Conservation (phyloP, 495 filamentous ascomycete species). For the Parathielavia hyrcaniae region DNA sequence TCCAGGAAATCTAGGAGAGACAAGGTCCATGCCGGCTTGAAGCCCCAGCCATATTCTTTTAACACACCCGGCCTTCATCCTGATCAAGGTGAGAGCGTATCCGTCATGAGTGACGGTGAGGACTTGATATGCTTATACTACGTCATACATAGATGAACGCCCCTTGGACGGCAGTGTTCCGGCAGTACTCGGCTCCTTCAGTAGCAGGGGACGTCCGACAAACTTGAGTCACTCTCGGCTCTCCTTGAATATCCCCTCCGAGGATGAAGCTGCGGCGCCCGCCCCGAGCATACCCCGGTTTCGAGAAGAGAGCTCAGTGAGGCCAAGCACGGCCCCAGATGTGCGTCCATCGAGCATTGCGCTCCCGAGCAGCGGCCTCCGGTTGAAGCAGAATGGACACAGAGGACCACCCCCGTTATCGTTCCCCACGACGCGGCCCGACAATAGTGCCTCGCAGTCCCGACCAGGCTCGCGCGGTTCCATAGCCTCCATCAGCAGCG, state of each 20-base stretch:
- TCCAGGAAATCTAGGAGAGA: constrained; percentile 28
- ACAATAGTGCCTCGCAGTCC: constrained; percentile 6
- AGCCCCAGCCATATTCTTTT: constrained; percentile 29
- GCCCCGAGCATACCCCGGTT: constrained; percentile 30
- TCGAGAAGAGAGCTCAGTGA: constrained; percentile 24
- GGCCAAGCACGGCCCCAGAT: constrained; percentile 40
- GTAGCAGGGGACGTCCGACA: constrained; percentile 23
- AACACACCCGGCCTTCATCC: constrained; percentile 27
- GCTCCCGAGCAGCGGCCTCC: constrained; percentile 10
- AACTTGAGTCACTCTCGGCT: constrained; percentile 25
- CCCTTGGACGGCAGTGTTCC: constrained; percentile 30
- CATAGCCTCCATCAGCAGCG: constrained; percentile 3
- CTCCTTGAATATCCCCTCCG: constrained; percentile 7
- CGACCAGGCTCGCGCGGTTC: constrained; percentile 19
- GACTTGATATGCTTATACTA: constrained; percentile 15
- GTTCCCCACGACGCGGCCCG: constrained; percentile 20
- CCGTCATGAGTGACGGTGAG: constrained; percentile 7
- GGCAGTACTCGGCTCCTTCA: constrained; percentile 29
- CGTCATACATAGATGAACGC: constrained; percentile 28
- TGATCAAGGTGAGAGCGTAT: constrained; percentile 31
- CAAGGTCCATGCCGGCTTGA: constrained; percentile 24
- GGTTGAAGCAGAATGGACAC: constrained; percentile 14
- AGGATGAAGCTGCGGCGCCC: constrained; percentile 26
- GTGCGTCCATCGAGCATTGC: constrained; percentile 4
- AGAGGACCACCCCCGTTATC: constrained; percentile 27